Evolutionary conservation across 2,329 filamentous ascomycete genomes (phyloP).

Genomic region (Cadophora luteo-olivacea): DNA sequence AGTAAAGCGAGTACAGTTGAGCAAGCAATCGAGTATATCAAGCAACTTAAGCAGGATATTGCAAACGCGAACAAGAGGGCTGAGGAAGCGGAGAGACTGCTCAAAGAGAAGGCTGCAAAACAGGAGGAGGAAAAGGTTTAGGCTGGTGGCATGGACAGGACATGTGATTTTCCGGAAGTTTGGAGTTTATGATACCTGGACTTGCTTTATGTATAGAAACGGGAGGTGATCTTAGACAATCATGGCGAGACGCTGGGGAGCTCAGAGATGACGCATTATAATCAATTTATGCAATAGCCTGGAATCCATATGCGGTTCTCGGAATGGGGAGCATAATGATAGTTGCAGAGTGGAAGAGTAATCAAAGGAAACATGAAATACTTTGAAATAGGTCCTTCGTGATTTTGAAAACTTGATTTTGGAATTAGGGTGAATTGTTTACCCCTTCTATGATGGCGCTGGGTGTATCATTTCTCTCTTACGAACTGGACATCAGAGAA

Average conservation of each 20-base stretch:
- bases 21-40: constrained; percentile 94
- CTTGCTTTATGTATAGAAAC: constrained; percentile 21
- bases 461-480: neutral
- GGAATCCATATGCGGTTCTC: neutral
- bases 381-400: neutral
- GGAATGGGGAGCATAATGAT: neutral
- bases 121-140: constrained; percentile 8
- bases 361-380: neutral
- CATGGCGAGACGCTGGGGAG: constrained; percentile 10
- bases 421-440: neutral
- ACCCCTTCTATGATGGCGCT: neutral
- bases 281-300: neutral
- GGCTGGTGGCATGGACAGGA: neutral
- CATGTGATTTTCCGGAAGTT: constrained; percentile 17
- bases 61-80: constrained; percentile 68
- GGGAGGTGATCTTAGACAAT: constrained; percentile 13
- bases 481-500: neutral
- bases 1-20: constrained; percentile 99
- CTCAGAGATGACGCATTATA: neutral
- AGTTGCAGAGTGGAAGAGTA: neutral
- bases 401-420: neutral
- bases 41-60: constrained; percentile 77
- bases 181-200: constrained; percentile 26
- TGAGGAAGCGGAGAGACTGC: constrained; percentile 42
- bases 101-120: constrained; percentile 25